Evolutionary conservation across 192 early-diverging fungal genomes (phyloP), one percentile per base, ranked within the genome.

Genomic region (Podila verticillata): DNA sequence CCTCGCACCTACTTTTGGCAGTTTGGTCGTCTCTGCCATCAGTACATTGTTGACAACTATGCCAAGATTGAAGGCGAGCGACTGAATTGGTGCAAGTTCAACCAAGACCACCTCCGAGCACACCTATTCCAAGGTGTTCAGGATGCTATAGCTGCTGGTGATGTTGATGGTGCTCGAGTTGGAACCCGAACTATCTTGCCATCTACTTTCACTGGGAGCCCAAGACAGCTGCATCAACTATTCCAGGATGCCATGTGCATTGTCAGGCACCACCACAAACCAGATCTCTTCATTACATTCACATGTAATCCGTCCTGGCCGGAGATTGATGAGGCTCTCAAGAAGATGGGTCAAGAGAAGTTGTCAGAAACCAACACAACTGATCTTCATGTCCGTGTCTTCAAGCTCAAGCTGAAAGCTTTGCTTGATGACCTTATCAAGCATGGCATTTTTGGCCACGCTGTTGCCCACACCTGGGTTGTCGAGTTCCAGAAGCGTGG

Each of bases 181-280:
- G 67, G 75, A 7, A 56, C 34, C 8, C 24, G 57, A 1, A 54
- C 63, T 24, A 48, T 84, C 7, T 44, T 84, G 7, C 72, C 75
- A 13, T 80, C 65, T 12, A 47, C 30, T 4, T 84, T 72, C 61
- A 5, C 60, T 30, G 66, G 72, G 28, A 48, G 72, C 13, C 72
- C 72, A 2, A 20, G 69, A 2, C 29, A 72, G 20, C 74, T 84
- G 68, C 31, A 47, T 4, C 68, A 79, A n/a, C 29, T 79, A 3
- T 80, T 72, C 35, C 82, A 84, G 57, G 75, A 84, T 58, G 67
- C 72, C 2, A 66, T 84, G 31, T 36, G 65, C n/a, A 75, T 80
- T 20, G 71, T 73, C 0, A 32, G 69, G 5, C 30, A 22, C 5
- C 15, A 32, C 8, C 62, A 58, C 0, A 65, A 60, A 4, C 75